These are phyloP conservation scores for Metschnikowia lochheadii DNA, from an alignment of 805 yeast genomes.

Conservation along the genomic window DNA sequence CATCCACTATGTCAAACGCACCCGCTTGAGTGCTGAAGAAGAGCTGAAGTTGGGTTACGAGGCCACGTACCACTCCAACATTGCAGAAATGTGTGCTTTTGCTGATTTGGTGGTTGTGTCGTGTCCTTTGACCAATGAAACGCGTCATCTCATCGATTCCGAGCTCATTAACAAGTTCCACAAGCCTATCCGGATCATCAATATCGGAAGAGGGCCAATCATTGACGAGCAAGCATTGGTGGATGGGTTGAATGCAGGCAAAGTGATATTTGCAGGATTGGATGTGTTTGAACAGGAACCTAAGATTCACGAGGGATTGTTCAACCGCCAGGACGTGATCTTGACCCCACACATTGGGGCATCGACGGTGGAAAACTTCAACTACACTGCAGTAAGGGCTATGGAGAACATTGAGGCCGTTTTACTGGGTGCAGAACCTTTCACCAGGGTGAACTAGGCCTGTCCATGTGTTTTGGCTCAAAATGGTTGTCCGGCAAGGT, in stretches of 20 bases:
- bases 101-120: constrained; percentile 64
- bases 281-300: constrained; percentile 74
- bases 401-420: constrained; percentile 51
- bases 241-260: constrained; percentile 55
- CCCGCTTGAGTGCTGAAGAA: constrained; percentile 32
- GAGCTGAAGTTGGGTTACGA: constrained; percentile 39
- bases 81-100: constrained; percentile 30
- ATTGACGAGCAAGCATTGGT: constrained; percentile 65
- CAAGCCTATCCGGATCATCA: constrained; percentile 58
- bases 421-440: constrained; percentile 30
- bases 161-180: constrained; percentile 44
- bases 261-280: constrained; percentile 61
- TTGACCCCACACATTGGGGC: constrained; percentile 73
- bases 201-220: constrained; percentile 72
- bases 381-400: constrained; percentile 48
- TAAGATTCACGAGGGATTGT: constrained; percentile 43
- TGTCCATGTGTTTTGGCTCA: too few relatives aligned
- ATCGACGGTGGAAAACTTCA: constrained; percentile 36
- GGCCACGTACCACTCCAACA: constrained; percentile 36
- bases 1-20: constrained; percentile 58
- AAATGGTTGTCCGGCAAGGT: too few relatives aligned
- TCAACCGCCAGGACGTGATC: constrained; percentile 57
- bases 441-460: constrained; percentile 14
- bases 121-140: constrained; percentile 60
- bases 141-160: constrained; percentile 51